A percentile compares a stretch with the other conserved stretches of the same genome.
Conservation (phyloP, 2,329 filamentous ascomycete genomes). For the Aureobasidium sp. region DNA sequence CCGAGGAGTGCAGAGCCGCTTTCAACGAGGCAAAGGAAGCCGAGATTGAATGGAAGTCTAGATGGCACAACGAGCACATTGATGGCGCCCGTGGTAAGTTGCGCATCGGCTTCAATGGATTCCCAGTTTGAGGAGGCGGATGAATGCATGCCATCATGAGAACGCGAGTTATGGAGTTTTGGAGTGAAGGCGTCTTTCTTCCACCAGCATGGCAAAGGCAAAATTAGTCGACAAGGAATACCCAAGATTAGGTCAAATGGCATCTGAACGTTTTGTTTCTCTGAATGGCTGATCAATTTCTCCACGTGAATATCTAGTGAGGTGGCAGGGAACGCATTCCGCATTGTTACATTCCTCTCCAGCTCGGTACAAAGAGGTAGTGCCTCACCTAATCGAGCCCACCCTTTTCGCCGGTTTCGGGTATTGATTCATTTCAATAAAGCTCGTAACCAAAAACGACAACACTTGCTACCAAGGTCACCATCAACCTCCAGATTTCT, state of each 20-base stretch:
- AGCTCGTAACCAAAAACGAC: not conserved
- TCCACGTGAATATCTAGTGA: not conserved
- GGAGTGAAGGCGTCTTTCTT: slow-evolving; percentile 6
- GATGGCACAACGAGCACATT: slow-evolving; percentile 64
- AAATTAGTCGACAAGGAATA: slow-evolving; percentile 12
- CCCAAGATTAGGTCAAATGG: slow-evolving; percentile 11
- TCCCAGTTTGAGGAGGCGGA: slow-evolving; percentile 36
- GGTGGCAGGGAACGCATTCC: slow-evolving; percentile 8
- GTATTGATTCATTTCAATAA: slow-evolving; percentile 3
- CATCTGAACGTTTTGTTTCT: slow-evolving; percentile 6
- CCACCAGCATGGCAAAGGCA: slow-evolving; percentile 4
- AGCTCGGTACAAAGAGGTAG: not conserved
- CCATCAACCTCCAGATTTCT: not conserved
- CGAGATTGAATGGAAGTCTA: slow-evolving; percentile 65
- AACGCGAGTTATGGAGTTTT: slow-evolving; percentile 8
- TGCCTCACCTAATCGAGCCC: not conserved
- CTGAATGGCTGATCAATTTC: not conserved
- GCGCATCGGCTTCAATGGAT: slow-evolving; percentile 43
- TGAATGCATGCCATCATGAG: slow-evolving; percentile 9
- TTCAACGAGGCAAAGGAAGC: slow-evolving; percentile 60
- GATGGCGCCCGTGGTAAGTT: slow-evolving; percentile 44
- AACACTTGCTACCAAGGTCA: not conserved
- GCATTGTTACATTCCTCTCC: not conserved
- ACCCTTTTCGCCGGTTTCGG: slow-evolving; percentile 13
- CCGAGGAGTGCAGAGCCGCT: slow-evolving; percentile 62